Percentiles rank a stretch among this genome's conserved stretches.
Evolutionary conservation across 805 yeast genomes (phyloP).

Genomic region (Lipomyces starkeyi): DNA sequence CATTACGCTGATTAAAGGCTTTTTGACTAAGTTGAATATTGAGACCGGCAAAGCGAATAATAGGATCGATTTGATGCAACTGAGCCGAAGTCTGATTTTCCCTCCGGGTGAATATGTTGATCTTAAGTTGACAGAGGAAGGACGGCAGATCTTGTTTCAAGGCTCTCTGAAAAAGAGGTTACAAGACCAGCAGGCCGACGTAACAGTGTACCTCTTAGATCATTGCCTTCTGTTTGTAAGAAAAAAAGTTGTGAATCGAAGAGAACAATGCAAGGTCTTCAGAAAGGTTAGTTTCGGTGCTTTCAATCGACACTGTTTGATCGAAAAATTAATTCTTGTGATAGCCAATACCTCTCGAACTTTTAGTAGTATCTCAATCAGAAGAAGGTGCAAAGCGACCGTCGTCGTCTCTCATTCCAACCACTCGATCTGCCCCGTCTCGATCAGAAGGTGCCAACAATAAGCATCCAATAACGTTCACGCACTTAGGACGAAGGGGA

Average conservation of each 20-base stretch:
- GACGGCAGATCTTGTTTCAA: conserved; percentile 78
- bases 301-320: neutral
- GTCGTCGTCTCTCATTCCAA: conserved; percentile 43
- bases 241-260: conserved; percentile 82
- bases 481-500: conserved; percentile 57
- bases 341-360: conserved; percentile 47
- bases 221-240: conserved; percentile 85
- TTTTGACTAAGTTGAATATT: conserved; percentile 76
- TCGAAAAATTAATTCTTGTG: neutral
- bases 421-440: conserved; percentile 40
- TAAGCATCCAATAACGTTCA: conserved; percentile 55
- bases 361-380: conserved; percentile 58
- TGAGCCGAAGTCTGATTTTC: conserved; percentile 83
- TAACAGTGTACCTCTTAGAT: conserved; percentile 86
- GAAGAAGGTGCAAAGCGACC: conserved; percentile 66
- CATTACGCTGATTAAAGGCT: conserved; percentile 72
- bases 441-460: conserved; percentile 20
- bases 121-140: conserved; percentile 80
- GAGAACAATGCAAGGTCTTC: conserved; percentile 89
- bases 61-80: conserved; percentile 83
- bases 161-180: conserved; percentile 76
- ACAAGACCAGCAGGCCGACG: conserved; percentile 67
- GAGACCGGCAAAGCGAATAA: conserved; percentile 95
- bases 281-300: conserved; percentile 54
- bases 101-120: conserved; percentile 85